phyloP scores from a whole-genome alignment of 2,329 filamentous ascomycete genomes.

The Botrytis paeoniae region DNA sequence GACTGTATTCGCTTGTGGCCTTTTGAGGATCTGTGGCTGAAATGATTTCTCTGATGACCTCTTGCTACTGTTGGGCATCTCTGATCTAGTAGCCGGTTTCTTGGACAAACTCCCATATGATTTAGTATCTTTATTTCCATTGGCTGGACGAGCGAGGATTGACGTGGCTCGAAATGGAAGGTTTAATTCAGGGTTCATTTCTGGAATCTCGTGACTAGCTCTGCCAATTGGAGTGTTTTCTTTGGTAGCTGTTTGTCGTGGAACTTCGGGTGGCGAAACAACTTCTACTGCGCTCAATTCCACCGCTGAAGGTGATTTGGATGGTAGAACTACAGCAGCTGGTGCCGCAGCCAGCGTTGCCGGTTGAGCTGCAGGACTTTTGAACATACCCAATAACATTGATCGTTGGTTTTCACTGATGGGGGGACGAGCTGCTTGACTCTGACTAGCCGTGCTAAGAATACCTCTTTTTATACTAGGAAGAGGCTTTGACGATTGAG shows the following conservation, averaged over 20 bases:
- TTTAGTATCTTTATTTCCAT: constrained; percentile 23
- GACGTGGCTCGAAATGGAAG: constrained; percentile 33
- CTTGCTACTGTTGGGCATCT: constrained; percentile 8
- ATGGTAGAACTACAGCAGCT: constrained; percentile 30
- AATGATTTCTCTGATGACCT: constrained; percentile 44
- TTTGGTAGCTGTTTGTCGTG: neutral
- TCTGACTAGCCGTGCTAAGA: neutral
- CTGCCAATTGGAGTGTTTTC: constrained; percentile 21
- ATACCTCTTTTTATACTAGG: neutral
- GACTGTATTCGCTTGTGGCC: constrained; percentile 43
- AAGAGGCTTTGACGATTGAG: constrained; percentile 18
- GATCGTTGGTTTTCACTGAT: constrained; percentile 34
- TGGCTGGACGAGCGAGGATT: constrained; percentile 33
- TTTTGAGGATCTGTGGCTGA: constrained; percentile 52
- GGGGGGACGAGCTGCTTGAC: constrained; percentile 26
- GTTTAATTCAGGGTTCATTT: constrained; percentile 32
- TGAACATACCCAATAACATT: constrained; percentile 35
- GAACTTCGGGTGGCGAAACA: constrained; percentile 23
- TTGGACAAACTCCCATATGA: constrained; percentile 9
- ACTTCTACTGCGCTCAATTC: constrained; percentile 37
- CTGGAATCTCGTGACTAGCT: constrained; percentile 17
- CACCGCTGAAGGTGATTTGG: constrained; percentile 34
- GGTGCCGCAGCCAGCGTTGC: constrained; percentile 22
- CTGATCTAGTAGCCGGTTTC: neutral
- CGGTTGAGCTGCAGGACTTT: constrained; percentile 31